Conservation (phyloP, 257 asterid genomes). For the Solanum tarapatanum region DNA sequence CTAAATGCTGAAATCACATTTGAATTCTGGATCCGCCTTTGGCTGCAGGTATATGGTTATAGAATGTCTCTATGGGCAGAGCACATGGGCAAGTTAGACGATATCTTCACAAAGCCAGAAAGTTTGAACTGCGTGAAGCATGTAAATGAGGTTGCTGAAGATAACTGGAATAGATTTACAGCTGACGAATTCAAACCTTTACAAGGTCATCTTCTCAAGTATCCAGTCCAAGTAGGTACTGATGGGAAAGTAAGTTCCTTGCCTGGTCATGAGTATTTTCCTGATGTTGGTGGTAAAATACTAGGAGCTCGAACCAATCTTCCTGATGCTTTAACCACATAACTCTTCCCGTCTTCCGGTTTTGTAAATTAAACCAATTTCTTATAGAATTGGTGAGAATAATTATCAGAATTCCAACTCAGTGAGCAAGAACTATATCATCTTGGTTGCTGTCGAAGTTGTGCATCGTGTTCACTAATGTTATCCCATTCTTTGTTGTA, state of each 20-base stretch:
- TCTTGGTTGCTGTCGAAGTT: neutral
- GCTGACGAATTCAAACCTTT: conserved; percentile 32
- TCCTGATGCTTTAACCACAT: conserved; percentile 92
- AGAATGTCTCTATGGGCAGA: conserved; percentile 88
- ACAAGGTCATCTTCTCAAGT: conserved; percentile 68
- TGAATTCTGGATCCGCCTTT: neutral
- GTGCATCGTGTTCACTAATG: neutral
- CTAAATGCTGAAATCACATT: neutral
- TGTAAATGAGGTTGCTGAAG: conserved; percentile 49
- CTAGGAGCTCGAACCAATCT: conserved; percentile 59
- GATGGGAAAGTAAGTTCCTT: conserved; percentile 49
- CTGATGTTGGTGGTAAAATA: conserved; percentile 70
- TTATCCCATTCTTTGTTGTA: neutral
- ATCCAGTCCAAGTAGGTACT: conserved; percentile 32
- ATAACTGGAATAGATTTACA: conserved; percentile 53
- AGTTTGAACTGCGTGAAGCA: conserved; percentile 34
- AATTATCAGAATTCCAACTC: neutral
- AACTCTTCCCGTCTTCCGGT: neutral
- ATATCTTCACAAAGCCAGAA: conserved; percentile 40
- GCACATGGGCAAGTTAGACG: conserved; percentile 36
- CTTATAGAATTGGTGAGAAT: neutral
- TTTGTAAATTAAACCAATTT: neutral
- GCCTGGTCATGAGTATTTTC: conserved; percentile 54
- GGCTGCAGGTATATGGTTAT: conserved; percentile 57
- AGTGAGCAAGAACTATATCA: neutral